Evolutionary conservation across 495 filamentous ascomycete species (phyloP).

Genomic region (Aspergillus cavernicola): DNA sequence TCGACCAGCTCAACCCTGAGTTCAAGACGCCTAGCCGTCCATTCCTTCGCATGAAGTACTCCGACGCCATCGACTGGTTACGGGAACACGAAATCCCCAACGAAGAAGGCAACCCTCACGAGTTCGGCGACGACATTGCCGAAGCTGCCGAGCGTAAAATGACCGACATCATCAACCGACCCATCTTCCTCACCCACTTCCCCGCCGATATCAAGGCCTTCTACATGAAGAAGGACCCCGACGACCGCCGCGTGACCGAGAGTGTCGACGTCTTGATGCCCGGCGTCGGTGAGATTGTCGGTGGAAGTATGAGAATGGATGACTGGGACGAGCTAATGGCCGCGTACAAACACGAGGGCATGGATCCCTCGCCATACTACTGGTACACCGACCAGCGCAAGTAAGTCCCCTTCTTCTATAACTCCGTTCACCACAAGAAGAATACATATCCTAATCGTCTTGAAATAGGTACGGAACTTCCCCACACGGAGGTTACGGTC

Average conservation of each 20-base stretch:
- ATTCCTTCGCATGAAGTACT: slow-evolving; percentile 93
- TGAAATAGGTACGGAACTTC: slow-evolving; percentile 79
- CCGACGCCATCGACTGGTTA: slow-evolving; percentile 92
- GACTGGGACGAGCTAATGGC: slow-evolving; percentile 87
- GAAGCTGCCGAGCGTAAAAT: slow-evolving; percentile 95
- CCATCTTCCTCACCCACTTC: slow-evolving; percentile 97
- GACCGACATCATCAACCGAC: slow-evolving; percentile 92
- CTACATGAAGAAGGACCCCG: slow-evolving; percentile 93
- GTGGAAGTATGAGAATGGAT: slow-evolving; percentile 94
- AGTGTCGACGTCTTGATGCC: slow-evolving; percentile 96
- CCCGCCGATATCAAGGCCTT: slow-evolving; percentile 97
- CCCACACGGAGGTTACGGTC: slow-evolving; percentile 92
- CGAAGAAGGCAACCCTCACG: slow-evolving; percentile 85
- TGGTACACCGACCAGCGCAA: slow-evolving; percentile 99
- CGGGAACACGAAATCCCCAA: slow-evolving; percentile 82
- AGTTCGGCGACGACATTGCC: slow-evolving; percentile 96
- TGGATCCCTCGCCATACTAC: slow-evolving; percentile 85
- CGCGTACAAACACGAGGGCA: slow-evolving; percentile 83
- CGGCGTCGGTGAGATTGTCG: slow-evolving; percentile 94
- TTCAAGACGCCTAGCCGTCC: slow-evolving; percentile 83
- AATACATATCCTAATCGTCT: slow-evolving; percentile 1
- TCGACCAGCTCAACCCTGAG: slow-evolving; percentile 80
- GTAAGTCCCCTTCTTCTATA: slow-evolving; percentile 56
- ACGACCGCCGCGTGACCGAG: slow-evolving; percentile 87
- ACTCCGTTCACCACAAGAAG: neutral